Percentiles rank a stretch among this genome's conserved stretches.
phyloP scores from a whole-genome alignment of 805 yeast genomes.

The Starmerella ratchasimensis region DNA sequence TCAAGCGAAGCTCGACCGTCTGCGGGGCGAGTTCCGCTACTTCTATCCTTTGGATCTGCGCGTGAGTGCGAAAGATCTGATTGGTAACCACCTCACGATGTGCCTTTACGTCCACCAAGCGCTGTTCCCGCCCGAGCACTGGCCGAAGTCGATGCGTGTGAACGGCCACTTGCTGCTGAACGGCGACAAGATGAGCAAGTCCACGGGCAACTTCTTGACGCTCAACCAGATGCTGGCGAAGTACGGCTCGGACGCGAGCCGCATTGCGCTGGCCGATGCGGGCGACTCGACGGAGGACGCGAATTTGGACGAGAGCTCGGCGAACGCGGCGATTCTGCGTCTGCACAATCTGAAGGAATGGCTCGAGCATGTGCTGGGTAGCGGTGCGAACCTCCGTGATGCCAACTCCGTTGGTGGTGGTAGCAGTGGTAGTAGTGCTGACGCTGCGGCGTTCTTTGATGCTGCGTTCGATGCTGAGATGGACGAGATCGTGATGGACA shows the following conservation, averaged over 20 bases:
- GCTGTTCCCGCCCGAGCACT: constrained; percentile 71
- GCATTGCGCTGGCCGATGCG: constrained; percentile 96
- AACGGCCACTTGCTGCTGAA: constrained; percentile 92
- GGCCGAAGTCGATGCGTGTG: constrained; percentile 91
- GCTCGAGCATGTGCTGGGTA: constrained; percentile 64
- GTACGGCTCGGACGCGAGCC: constrained; percentile 94
- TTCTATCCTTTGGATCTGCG: constrained; percentile 91
- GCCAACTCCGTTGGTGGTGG: no score
- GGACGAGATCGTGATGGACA: constrained; percentile 63
- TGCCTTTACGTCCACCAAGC: constrained; percentile 89
- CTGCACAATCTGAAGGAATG: constrained; percentile 86
- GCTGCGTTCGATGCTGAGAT: constrained; percentile 85
- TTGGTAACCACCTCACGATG: constrained; percentile 94
- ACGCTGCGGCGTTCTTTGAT: constrained; percentile 49
- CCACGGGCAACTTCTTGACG: constrained; percentile 94
- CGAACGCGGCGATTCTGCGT: constrained; percentile 94
- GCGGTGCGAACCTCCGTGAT: constrained; percentile 40
- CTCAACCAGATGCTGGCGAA: constrained; percentile 69
- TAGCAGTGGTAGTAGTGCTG: constrained; percentile 21
- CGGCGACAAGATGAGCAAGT: constrained; percentile 95
- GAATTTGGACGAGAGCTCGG: constrained; percentile 89
- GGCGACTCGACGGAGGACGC: constrained; percentile 98
- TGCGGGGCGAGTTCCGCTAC: constrained; percentile 92
- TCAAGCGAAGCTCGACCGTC: constrained; percentile 43
- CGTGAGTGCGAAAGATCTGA: constrained; percentile 89